Conservation (phyloP, 495 filamentous ascomycete species). For the Aspergillus taichungensis region DNA sequence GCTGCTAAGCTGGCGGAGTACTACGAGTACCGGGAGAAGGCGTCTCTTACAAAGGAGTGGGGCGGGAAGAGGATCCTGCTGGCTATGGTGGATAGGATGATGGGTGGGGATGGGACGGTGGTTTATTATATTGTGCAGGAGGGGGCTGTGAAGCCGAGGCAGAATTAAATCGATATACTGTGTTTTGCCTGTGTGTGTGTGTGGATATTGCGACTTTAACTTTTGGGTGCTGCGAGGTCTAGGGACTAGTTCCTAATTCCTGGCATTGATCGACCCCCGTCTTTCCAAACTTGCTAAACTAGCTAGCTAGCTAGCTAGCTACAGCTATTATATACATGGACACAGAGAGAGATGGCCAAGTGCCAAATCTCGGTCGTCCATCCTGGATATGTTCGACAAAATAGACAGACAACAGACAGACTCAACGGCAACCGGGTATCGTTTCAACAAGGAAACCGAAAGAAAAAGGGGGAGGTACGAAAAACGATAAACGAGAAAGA, state of each 20-base stretch:
- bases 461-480: no score
- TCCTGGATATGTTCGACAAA: slow-evolving; percentile 1
- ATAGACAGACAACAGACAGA: slow-evolving; percentile 1
- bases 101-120: slow-evolving; percentile 76
- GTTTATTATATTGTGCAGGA: slow-evolving; percentile 95
- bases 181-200: no score
- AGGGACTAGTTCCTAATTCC: no score
- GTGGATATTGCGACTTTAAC: no score
- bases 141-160: slow-evolving; percentile 89
- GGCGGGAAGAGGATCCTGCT: slow-evolving; percentile 66
- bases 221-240: no score
- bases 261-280: not conserved
- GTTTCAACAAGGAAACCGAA: slow-evolving; percentile 7
- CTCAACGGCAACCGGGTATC: slow-evolving; percentile 26
- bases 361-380: not conserved
- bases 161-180: slow-evolving; percentile 54
- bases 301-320: no score
- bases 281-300: not conserved
- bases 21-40: slow-evolving; percentile 28
- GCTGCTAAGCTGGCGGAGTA: slow-evolving; percentile 27
- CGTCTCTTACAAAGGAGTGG: slow-evolving; percentile 26
- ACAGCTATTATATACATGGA: slow-evolving; percentile 3
- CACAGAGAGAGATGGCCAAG: not conserved
- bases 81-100: slow-evolving; percentile 57
- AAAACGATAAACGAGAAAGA: not conserved